phyloP scores from a whole-genome alignment of 352 stramenopile genomes.

The Pythium volutum region DNA sequence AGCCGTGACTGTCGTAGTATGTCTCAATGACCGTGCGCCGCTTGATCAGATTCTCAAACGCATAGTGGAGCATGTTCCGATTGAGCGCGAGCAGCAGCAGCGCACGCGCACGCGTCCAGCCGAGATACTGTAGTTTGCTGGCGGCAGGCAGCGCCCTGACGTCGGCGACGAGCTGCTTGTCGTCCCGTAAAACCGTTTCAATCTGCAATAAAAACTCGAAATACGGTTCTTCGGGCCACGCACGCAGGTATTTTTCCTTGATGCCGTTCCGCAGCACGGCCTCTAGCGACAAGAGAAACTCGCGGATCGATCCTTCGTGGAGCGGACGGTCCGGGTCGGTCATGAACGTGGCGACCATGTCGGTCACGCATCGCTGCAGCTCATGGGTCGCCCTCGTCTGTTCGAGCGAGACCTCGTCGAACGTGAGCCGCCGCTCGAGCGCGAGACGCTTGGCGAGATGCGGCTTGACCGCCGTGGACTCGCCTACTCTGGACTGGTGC shows the following conservation, averaged over 20 bases:
- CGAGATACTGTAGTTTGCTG: constrained; percentile 44
- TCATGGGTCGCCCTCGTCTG: constrained; percentile 30
- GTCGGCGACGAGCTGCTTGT: constrained; percentile 57
- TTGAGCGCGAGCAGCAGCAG: constrained; percentile 71
- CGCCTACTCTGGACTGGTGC: constrained; percentile 12
- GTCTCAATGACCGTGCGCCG: constrained; percentile 50
- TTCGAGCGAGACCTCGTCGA: constrained; percentile 27
- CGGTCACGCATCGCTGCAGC: constrained; percentile 45
- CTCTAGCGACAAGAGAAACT: constrained; percentile 64
- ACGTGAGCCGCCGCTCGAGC: constrained; percentile 27
- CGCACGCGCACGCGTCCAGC: constrained; percentile 63
- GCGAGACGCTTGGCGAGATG: constrained; percentile 40
- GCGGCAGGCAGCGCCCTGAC: constrained; percentile 35
- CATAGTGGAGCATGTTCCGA: constrained; percentile 68
- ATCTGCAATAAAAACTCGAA: constrained; percentile 70
- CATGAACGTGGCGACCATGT: constrained; percentile 75
- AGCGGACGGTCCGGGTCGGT: constrained; percentile 60
- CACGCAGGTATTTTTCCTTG: constrained; percentile 45
- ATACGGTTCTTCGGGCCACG: constrained; percentile 72
- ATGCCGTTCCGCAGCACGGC: constrained; percentile 61
- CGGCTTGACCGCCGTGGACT: constrained; percentile 14
- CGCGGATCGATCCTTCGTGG: constrained; percentile 62
- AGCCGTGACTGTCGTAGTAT: constrained; percentile 55
- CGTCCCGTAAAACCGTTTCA: constrained; percentile 55
- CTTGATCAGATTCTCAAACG: constrained; percentile 80